Evolutionary conservation across 2,329 filamentous ascomycete genomes (phyloP), one percentile per base, ranked within the genome.

Genomic region (Aspergillus oerlinghausenensis): DNA sequence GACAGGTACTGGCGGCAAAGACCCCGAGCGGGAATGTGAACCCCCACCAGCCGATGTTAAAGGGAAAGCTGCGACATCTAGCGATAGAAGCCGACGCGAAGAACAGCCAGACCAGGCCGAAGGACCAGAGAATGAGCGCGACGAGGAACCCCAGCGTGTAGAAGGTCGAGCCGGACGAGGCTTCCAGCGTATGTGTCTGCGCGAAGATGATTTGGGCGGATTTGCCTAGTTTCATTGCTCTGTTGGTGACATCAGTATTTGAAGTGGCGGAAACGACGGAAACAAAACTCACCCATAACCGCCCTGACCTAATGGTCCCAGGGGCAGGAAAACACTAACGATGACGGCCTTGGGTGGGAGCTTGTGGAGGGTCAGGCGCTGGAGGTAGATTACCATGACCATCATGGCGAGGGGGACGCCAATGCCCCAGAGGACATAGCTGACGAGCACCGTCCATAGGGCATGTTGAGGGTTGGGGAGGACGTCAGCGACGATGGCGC

Each of bases 401-500:
- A 83, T 82, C 70, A 87, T 78, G 0, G 86, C 82, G 49, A 90
- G 73, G 0, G 82, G 81, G 1, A 81, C 74, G 2, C 86, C 84
- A 52, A 87, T 83, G 0, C 87, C 87, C 86, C 85, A 89, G 57
- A 90, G 80, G n/a, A 88, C 75, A 69, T 90, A 91, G 25, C 82
- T 86, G 17, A 77, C 76, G 23, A 90, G 73, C 21, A 90, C 67
- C 0, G 88, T 90, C 56, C 80, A 82, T 11, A 88, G 74, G 4
- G 84, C 85, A 60, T 85, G 78, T 32, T 80, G 72, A 0, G 74
- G 73, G 58, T 84, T 75, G 1, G 81, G 78, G 0, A 90, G 77
- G 14, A 82, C 76, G 7, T 79, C 79, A 3, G 88, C 85, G 0
- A 89, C 78, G 54, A 87, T 75, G 23, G 80, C 84, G 7, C 88